Base-by-base conservation (phyloP, 192 early-diverging fungal species). In the Allomyces macrogynus region DNA sequence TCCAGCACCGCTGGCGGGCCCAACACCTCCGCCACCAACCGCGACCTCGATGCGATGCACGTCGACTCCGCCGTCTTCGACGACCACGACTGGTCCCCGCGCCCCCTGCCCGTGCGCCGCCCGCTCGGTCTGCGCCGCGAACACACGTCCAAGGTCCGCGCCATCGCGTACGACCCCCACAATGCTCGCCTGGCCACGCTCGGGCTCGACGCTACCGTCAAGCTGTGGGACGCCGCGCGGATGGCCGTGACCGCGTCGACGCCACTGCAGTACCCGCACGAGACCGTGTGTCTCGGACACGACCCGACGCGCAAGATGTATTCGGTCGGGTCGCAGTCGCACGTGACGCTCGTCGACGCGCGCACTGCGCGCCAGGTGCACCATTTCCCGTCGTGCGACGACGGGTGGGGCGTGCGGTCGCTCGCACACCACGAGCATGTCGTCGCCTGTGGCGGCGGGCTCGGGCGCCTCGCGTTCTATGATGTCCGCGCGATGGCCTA, bases 91-190 rank as follows among this genome's bases (percentile, higher is more conserved):
- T 20, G 16, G 20, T 57, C 49, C 16, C 20, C 12, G 3, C 16
- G 49, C 20, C 12, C 20, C 9, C 26, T 61, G 7, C n/a, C 67
- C 24, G 61, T 71, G 49, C 62, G 42, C 63, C 61, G 54, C 60
- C 69, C 63, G 4, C 4, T 49, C 16, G 23, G 65, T 22, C 16
- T 67, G 24, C n/a, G 24, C 25, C 65, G 62, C 49, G 61, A 68
- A 49, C 76, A 80, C 42, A 23, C 62, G 22, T 61, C 60, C 23
- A 75, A 79, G 73, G 78, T 81, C 5, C 70, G 80, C 23, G 80
- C 78, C 57, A 43, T 81, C 62, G 62, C 61, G 23, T 67, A 71
- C 62, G 64, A 69, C 63, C 5, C 61, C 0, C 10, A 40, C 8
- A n/a, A 57, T 20, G 9, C 26, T 7, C 64, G 32, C 12, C 20